A percentile compares a stretch with the other conserved stretches of the same genome.
These are phyloP conservation scores for Schrenkiella parvula DNA, from an alignment of 345 rosid genomes.

Conservation along the genomic window DNA sequence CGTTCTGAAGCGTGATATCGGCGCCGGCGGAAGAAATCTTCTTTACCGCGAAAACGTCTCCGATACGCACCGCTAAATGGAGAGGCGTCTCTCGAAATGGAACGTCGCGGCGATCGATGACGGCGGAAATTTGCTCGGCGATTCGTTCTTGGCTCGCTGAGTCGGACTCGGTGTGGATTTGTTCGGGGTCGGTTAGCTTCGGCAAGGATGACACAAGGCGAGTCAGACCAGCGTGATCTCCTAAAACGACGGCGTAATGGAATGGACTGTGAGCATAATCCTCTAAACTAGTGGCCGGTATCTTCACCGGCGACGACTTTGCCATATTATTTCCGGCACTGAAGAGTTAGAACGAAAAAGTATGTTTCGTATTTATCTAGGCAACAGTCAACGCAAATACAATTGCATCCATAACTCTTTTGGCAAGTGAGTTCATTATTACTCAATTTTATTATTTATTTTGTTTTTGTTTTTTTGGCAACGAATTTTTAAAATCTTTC, in stretches of 20 bases:
- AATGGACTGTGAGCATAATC: constrained; percentile 80
- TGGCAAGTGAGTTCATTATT: not conserved
- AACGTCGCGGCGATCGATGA: constrained; percentile 84
- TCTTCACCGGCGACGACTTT: constrained; percentile 37
- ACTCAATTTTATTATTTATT: not conserved
- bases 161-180: constrained; percentile 67
- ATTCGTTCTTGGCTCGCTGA: constrained; percentile 55
- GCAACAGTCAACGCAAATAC: constrained; percentile 9
- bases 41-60: constrained; percentile 48
- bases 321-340: constrained; percentile 34
- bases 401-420: not conserved
- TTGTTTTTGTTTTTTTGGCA: not conserved
- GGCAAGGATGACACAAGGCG: constrained; percentile 69
- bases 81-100: constrained; percentile 81
- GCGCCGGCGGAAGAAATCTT: constrained; percentile 65
- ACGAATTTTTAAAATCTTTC: not conserved
- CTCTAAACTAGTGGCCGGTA: constrained; percentile 41
- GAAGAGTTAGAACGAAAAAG: constrained; percentile 10
- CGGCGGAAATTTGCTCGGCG: constrained; percentile 62
- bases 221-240: constrained; percentile 59
- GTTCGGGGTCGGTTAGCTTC: constrained; percentile 51
- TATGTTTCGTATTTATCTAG: not conserved
- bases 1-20: constrained; percentile 70
- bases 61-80: constrained; percentile 74
- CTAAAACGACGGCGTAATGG: constrained; percentile 69